Conservation (phyloP, 2,329 filamentous ascomycete species). For the Talaromyces atroroseus region DNA sequence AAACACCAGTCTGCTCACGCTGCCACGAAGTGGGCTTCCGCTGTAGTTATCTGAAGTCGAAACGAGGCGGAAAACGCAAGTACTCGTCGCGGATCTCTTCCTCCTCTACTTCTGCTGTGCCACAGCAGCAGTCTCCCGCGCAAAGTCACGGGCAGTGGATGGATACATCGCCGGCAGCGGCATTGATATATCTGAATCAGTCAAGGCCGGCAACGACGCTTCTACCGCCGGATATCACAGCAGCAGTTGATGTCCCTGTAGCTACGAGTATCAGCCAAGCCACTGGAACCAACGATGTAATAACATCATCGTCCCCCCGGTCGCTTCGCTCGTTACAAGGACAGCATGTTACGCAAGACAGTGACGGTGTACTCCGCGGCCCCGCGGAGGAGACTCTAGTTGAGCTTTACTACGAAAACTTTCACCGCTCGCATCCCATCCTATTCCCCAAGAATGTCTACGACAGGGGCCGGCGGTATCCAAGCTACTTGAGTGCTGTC, state of each 20-base stretch:
- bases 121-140: background rate
- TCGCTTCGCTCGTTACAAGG: conserved; percentile 2
- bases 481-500: conserved; percentile 7
- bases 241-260: background rate
- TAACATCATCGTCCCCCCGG: background rate
- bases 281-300: background rate
- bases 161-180: conserved; percentile 3
- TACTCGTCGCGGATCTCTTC: background rate
- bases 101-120: background rate
- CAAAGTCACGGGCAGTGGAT: background rate
- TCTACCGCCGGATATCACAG: background rate
- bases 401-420: conserved; percentile 13
- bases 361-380: background rate
- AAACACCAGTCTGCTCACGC: conserved; percentile 6
- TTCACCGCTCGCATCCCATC: conserved; percentile 9
- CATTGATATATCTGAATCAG: conserved; percentile 1
- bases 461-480: conserved; percentile 5
- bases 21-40: conserved; percentile 1
- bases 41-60: conserved; percentile 9
- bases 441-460: conserved; percentile 9
- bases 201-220: background rate
- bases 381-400: conserved; percentile 5
- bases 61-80: conserved; percentile 10
- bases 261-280: background rate
- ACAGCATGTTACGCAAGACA: background rate